phyloP scores from a whole-genome alignment of 2,329 filamentous ascomycete species.

The Aspergillus hortae region DNA sequence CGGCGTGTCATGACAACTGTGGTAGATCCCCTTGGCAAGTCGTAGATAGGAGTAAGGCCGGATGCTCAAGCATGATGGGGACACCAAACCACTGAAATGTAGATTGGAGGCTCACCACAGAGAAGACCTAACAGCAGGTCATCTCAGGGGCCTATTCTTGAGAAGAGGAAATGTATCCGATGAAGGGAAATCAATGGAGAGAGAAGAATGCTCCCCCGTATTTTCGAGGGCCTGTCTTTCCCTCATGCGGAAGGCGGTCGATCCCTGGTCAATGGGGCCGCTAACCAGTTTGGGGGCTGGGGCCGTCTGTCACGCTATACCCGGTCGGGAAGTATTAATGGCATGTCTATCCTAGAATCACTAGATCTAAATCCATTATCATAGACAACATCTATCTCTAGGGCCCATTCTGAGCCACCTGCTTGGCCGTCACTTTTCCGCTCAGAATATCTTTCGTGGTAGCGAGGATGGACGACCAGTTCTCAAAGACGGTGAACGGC shows the following conservation, averaged over 20 bases:
- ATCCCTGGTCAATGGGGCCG: background rate
- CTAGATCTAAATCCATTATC: background rate
- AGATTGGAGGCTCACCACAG: conserved; percentile 17
- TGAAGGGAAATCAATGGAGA: background rate
- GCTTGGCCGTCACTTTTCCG: conserved; percentile 66
- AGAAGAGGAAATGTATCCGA: background rate
- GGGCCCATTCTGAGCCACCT: conserved; percentile 56
- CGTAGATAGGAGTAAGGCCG: conserved; percentile 21
- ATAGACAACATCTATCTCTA: background rate
- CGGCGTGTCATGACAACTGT: conserved; percentile 40
- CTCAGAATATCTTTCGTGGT: conserved; percentile 74
- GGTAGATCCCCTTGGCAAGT: conserved; percentile 28
- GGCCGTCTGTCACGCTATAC: background rate
- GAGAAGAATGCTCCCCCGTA: background rate
- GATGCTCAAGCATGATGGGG: conserved; percentile 32
- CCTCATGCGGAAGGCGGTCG: conserved; percentile 3
- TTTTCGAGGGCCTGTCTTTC: background rate
- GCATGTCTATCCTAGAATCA: background rate
- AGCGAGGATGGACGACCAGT: conserved; percentile 75
- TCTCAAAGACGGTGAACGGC: conserved; percentile 81
- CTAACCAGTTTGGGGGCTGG: background rate
- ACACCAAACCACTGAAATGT: conserved; percentile 11
- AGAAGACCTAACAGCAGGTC: conserved; percentile 27
- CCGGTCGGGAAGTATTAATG: background rate
- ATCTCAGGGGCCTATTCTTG: conserved; percentile 24